phyloP scores from a whole-genome alignment of 352 stramenopile species.

The Globisporangium nodosum region DNA sequence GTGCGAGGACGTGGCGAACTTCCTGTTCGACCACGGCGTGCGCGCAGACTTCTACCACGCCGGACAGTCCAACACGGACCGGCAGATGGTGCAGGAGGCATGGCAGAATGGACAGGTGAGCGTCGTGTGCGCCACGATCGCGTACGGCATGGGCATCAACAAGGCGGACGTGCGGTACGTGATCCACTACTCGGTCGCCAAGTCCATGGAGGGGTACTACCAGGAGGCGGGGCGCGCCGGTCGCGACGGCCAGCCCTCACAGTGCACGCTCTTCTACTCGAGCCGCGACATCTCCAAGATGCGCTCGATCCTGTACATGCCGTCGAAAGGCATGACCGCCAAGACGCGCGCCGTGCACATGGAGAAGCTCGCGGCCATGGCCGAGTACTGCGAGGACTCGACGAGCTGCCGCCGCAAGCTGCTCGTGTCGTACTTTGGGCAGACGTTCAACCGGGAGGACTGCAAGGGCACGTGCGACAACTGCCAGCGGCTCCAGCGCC shows the following conservation, averaged over 20 bases:
- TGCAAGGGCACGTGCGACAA: conserved; percentile 35
- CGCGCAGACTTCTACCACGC: conserved; percentile 92
- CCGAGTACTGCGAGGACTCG: conserved; percentile 72
- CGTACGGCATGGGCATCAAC: conserved; percentile 96
- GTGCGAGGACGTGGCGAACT: conserved; percentile 89
- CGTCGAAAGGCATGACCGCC: conserved; percentile 73
- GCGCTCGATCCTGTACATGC: conserved; percentile 71
- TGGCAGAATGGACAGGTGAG: conserved; percentile 73
- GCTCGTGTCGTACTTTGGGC: conserved; percentile 77
- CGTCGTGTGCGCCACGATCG: conserved; percentile 94
- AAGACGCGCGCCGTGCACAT: conserved; percentile 66
- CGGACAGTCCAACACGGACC: conserved; percentile 66
- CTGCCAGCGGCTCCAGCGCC: conserved; percentile 9
- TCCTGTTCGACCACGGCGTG: conserved; percentile 84
- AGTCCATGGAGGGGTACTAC: conserved; percentile 97
- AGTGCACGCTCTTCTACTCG: conserved; percentile 91
- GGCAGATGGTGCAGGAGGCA: conserved; percentile 72
- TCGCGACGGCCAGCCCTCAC: conserved; percentile 90
- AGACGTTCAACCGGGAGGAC: conserved; percentile 60
- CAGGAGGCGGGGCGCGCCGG: conserved; percentile 96
- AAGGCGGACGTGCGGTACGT: conserved; percentile 93
- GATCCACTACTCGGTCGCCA: conserved; percentile 89
- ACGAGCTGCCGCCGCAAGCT: conserved; percentile 68
- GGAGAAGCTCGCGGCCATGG: conserved; percentile 76
- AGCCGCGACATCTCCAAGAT: conserved; percentile 79